These are phyloP conservation scores for Sergeia podlipaevii DNA, from an alignment of 208 protist genomes.

Conservation along the genomic window DNA sequence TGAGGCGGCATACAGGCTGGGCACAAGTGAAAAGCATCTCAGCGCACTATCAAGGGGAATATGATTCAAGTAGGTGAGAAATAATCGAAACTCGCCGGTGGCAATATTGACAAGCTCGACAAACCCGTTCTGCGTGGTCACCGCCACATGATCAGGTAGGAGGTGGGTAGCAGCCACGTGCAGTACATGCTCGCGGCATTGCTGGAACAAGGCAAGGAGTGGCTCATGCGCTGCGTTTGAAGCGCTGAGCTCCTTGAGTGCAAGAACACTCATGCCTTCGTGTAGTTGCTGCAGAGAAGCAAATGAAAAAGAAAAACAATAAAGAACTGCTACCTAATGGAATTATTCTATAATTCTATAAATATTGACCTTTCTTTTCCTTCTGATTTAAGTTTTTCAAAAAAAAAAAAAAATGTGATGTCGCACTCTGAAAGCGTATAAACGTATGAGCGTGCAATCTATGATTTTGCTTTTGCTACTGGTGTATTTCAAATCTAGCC, in stretches of 20 bases:
- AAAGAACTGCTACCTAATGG: neutral
- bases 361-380: neutral
- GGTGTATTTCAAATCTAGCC: slow-evolving; percentile 7
- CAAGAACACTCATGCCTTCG: slow-evolving; percentile 33
- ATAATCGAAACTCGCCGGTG: slow-evolving; percentile 73
- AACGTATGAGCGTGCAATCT: neutral
- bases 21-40: slow-evolving; percentile 76
- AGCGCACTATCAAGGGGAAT: slow-evolving; percentile 66
- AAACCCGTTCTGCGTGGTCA: slow-evolving; percentile 77
- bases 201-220: slow-evolving; percentile 62
- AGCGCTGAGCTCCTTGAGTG: slow-evolving; percentile 51
- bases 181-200: slow-evolving; percentile 54
- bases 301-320: slow-evolving; percentile 6
- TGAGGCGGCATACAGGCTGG: slow-evolving; percentile 26
- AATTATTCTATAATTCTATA: neutral
- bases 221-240: slow-evolving; percentile 29
- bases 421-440: neutral
- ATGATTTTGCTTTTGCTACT: neutral
- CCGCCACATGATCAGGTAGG: slow-evolving; percentile 47
- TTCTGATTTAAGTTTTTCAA: neutral
- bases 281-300: neutral
- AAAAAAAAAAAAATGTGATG: slow-evolving; percentile 5
- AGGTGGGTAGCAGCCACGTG: slow-evolving; percentile 41
- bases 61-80: slow-evolving; percentile 57
- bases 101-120: slow-evolving; percentile 63